Percentiles rank a stretch among this genome's conserved stretches.
Conservation (phyloP, 2,329 filamentous ascomycete genomes). For the Lachnum nothofagi region DNA sequence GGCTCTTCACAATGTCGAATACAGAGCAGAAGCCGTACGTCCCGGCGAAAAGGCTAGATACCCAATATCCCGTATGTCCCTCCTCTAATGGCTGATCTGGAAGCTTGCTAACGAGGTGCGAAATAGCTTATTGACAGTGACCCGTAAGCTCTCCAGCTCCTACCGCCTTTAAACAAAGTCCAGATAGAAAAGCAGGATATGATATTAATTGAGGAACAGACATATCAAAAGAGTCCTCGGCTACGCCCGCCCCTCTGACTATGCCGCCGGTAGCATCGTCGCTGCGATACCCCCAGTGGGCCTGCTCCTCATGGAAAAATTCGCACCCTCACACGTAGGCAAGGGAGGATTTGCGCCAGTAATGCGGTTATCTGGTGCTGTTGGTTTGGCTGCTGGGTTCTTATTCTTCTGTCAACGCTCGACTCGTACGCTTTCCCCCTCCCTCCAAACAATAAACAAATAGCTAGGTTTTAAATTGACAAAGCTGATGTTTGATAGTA, state of each 20-base stretch:
- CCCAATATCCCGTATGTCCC: slow-evolving; percentile 76
- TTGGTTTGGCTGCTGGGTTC: slow-evolving; percentile 75
- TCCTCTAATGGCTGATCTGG: slow-evolving; percentile 4
- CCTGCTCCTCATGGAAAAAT: slow-evolving; percentile 74
- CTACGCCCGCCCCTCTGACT: slow-evolving; percentile 85
- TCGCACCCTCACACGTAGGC: slow-evolving; percentile 79
- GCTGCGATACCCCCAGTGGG: slow-evolving; percentile 67
- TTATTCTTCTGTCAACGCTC: slow-evolving; percentile 82
- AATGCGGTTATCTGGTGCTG: slow-evolving; percentile 70
- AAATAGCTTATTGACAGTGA: slow-evolving; percentile 95
- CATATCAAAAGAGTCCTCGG: slow-evolving; percentile 85
- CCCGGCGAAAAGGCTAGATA: slow-evolving; percentile 72
- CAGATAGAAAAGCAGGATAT: no score
- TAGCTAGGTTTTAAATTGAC: no score
- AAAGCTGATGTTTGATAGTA: no score
- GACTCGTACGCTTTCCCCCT: slow-evolving; percentile 73
- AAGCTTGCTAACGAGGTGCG: slow-evolving; percentile 31
- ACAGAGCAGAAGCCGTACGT: slow-evolving; percentile 46
- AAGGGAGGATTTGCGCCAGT: slow-evolving; percentile 75
- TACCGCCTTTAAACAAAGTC: no score
- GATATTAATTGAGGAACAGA: no score
- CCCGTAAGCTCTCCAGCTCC: slow-evolving; percentile 62
- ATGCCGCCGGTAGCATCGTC: slow-evolving; percentile 61
- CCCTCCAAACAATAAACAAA: no score
- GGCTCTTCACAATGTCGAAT: slow-evolving; percentile 32